Evolutionary conservation across 2,329 filamentous ascomycete genomes (phyloP).

Genomic region (Cordyceps militaris): DNA sequence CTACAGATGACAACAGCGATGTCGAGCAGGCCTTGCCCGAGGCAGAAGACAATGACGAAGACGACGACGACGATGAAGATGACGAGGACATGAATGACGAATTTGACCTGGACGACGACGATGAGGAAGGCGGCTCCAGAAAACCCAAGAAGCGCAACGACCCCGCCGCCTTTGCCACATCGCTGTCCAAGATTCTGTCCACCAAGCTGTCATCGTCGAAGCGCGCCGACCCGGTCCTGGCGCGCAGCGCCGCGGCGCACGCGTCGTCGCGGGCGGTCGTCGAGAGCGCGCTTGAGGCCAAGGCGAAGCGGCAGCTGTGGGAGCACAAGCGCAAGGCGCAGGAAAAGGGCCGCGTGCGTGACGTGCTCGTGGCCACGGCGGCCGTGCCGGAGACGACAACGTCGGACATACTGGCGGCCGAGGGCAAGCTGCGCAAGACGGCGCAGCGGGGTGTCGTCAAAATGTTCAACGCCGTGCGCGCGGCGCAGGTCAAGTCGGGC

Average conservation of each 20-base stretch:
- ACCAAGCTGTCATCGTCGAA: conserved; percentile 80
- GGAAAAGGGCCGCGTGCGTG: conserved; percentile 82
- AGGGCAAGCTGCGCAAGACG: conserved; percentile 76
- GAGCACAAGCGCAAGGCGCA: conserved; percentile 71
- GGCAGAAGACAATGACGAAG: conserved; percentile 21
- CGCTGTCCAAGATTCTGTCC: conserved; percentile 84
- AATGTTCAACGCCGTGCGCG: conserved; percentile 90
- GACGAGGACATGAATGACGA: conserved; percentile 31
- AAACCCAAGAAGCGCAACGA: conserved; percentile 77
- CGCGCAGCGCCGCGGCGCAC: conserved; percentile 69
- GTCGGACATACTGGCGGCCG: conserved; percentile 56
- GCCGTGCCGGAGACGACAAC: conserved; percentile 33
- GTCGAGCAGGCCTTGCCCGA: conserved; percentile 21
- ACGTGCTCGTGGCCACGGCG: conserved; percentile 60
- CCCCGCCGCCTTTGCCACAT: conserved; percentile 82
- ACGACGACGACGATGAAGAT: conserved; percentile 27
- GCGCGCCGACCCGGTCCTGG: conserved; percentile 83
- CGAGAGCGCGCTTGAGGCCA: conserved; percentile 72
- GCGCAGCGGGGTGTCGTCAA: conserved; percentile 92
- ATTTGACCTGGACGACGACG: conserved; percentile 26
- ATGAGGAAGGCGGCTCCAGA: conserved; percentile 33
- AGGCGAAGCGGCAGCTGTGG: conserved; percentile 70
- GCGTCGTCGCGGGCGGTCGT: conserved; percentile 65
- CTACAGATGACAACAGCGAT: conserved; percentile 30
- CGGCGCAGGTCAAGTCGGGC: conserved; percentile 81